Evolutionary conservation across 495 filamentous ascomycete species (phyloP), one percentile per base, ranked within the genome.

Genomic region (Neurospora sp.): DNA sequence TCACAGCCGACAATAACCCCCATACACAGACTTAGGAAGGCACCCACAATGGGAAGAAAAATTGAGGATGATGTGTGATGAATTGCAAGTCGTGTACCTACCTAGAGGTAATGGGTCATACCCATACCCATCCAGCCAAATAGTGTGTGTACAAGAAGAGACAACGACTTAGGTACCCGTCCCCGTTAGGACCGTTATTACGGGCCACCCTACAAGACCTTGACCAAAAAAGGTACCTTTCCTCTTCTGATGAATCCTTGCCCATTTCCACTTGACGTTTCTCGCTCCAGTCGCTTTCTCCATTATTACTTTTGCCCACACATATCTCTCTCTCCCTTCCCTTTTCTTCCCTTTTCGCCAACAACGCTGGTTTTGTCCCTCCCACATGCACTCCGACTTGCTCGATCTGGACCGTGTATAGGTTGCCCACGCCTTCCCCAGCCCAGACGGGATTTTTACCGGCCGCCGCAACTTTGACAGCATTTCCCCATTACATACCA

Each of bases 251-350:
- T 66, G 54, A 66, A 66, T 72, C 69, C 78, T 75, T 77, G 73
- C 72, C 71, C 72, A 39, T 54, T 73, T 39, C 69, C 69, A 72
- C 74, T 37, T 77, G 79, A 77, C 76, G 76, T 76, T 77, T 77
- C 78, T 76, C 71, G 71, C 78, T 71, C 74, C 46, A 46, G 72
- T 78, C 72, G 75, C 80, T 35, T 81, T 83, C 73, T 82, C 84
- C 78, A 80, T 85, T 77, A 80, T 84, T 76, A 79, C 79, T 72
- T 75, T 77, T 73, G 74, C 80, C 77, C 80, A 80, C 80, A 78
- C 75, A 79, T 77, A 35, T 31, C 23, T 66, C 76, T 72, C 66
- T 76, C 78, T 73, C 74, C 76, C 77, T 78, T 78, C 71, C 74
- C 62, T 78, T 77, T 77, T 78, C 77, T 73, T 73, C 72, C 40